Evolutionary conservation across 495 filamentous ascomycete species (phyloP), one percentile per base, ranked within the genome.

Genomic region (Annulohypoxylon moriforme): DNA sequence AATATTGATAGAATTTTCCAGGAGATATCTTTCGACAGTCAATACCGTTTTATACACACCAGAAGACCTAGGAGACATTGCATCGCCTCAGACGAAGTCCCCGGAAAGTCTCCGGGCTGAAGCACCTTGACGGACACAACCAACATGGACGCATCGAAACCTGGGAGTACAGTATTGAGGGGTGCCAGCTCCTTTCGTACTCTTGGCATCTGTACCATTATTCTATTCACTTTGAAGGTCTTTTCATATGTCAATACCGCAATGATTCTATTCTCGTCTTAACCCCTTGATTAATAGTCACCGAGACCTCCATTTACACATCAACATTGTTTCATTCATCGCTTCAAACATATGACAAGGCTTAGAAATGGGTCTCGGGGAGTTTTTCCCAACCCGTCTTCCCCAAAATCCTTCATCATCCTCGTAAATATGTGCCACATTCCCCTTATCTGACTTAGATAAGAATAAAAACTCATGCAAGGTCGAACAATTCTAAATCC

Each of bases 21-120:
- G 36, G 1, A 4, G 2, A 49, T 2, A 27, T 24, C 20, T 13
- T 2, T 25, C 7, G 20, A 24, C 46, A 49, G 20, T 3, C 20
- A 25, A 4, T 25, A 11, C 9, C 18, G 3, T 49, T 38, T 55
- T 42, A 63, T 64, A 68, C 40, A 47, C 57, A 7, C 10, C 1
- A 13, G 4, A n/a, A 42, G 18, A 22, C 14, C 2, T 31, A 11
- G 3, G 18, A 40, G 34, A 16, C 20, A 7, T 25, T 29, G 4
- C 29, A 24, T 36, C 18, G 18, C 9, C 18, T 8, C 31, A 38
- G 33, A n/a, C 38, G 16, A 76, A 64, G 59, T 73, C 60, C 31
- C 74, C 74, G 67, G 64, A 67, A 76, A 73, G 74, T 76, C 74
- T 74, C 71, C 71, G 68, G 60, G n/a, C 38, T 62, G 31, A 60